These are phyloP conservation scores for Rugonectria rugulosa DNA, from an alignment of 2,329 filamentous ascomycete species.

Conservation along the genomic window DNA sequence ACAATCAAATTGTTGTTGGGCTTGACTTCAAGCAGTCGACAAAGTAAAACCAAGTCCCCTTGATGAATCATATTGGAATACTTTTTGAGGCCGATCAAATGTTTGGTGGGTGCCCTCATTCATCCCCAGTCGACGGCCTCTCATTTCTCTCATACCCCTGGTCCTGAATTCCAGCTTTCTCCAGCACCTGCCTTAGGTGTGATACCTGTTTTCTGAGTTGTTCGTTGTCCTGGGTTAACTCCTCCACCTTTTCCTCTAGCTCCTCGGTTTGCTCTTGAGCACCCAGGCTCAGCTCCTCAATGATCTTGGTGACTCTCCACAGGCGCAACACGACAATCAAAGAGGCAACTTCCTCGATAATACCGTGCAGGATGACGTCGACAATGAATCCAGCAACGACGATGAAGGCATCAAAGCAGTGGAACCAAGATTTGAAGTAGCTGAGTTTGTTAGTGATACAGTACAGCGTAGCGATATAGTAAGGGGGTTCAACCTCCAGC, in stretches of 20 bases:
- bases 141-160: too few relatives aligned
- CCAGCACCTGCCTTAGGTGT: neutral
- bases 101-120: too few relatives aligned
- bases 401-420: slow-evolving; percentile 69
- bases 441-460: slow-evolving; percentile 43
- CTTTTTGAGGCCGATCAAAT: too few relatives aligned
- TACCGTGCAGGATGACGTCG: slow-evolving; percentile 66
- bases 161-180: neutral
- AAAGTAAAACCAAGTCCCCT: too few relatives aligned
- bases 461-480: neutral
- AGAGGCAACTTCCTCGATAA: slow-evolving; percentile 69
- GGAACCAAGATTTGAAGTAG: slow-evolving; percentile 66
- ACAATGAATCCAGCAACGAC: slow-evolving; percentile 69
- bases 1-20: too few relatives aligned
- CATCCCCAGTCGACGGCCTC: too few relatives aligned
- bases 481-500: slow-evolving; percentile 55
- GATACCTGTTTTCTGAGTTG: slow-evolving; percentile 3
- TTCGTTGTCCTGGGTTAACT: slow-evolving; percentile 57
- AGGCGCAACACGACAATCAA: slow-evolving; percentile 72
- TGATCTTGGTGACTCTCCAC: slow-evolving; percentile 75
- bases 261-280: slow-evolving; percentile 69
- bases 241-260: slow-evolving; percentile 59
- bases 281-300: slow-evolving; percentile 71
- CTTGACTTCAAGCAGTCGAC: too few relatives aligned
- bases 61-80: too few relatives aligned